These are phyloP conservation scores for Azolla pinnata DNA, from an alignment of 75 land plant species.

Conservation along the genomic window DNA sequence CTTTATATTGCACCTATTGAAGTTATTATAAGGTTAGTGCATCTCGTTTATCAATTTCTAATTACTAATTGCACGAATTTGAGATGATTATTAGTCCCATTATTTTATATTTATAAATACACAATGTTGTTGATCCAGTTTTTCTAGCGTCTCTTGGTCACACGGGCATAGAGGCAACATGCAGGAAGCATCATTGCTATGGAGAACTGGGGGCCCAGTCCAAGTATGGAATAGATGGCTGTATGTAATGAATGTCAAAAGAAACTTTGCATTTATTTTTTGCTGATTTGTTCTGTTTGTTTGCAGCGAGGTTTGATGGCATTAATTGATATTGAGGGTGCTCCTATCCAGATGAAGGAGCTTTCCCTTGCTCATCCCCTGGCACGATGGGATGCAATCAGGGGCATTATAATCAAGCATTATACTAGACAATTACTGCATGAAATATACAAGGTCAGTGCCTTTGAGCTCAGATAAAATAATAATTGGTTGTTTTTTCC, in stretches of 20 bases:
- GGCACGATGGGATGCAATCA: slow-evolving; percentile 75
- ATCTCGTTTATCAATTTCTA: background rate
- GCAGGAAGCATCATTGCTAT: slow-evolving; percentile 46
- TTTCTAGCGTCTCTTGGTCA: slow-evolving; percentile 88
- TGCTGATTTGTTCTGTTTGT: too few species aligned
- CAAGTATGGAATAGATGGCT: too few species aligned
- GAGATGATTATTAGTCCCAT: background rate
- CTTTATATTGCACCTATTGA: slow-evolving; percentile 66
- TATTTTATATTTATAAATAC: background rate
- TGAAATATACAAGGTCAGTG: slow-evolving; percentile 94
- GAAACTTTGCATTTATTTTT: too few species aligned
- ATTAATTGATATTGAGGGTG: slow-evolving; percentile 84
- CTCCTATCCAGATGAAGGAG: slow-evolving; percentile 53
- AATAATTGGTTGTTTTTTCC: background rate
- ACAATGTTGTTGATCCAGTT: slow-evolving; percentile 56
- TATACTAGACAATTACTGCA: slow-evolving; percentile 78
- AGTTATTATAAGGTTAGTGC: slow-evolving; percentile 58
- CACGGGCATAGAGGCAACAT: slow-evolving; percentile 33
- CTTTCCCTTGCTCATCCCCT: slow-evolving; percentile 61
- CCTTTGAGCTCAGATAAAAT: too few species aligned
- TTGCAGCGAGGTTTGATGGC: slow-evolving; percentile 89
- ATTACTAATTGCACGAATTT: background rate
- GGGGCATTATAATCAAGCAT: slow-evolving; percentile 63
- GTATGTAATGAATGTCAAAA: background rate
- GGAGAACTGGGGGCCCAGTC: slow-evolving; percentile 36